Evolutionary conservation across 1,284 basidiomycete genomes (phyloP).

Genomic region (Microstroma glucosiphilum): DNA sequence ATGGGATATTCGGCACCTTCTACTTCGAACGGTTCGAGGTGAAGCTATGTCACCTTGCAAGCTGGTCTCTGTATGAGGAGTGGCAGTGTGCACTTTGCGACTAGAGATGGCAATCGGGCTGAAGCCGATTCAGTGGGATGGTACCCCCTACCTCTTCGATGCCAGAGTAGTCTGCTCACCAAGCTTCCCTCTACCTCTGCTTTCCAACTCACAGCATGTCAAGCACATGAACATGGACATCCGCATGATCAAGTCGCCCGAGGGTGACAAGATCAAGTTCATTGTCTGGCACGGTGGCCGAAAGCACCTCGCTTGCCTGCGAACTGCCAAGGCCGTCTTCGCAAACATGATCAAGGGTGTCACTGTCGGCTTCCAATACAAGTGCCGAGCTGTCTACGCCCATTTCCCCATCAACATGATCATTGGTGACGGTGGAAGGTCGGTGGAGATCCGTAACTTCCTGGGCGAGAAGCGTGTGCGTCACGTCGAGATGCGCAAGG

Average conservation of each 20-base stretch:
- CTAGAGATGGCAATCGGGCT: no score
- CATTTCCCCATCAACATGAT: conserved; percentile 99
- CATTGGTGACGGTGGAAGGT: conserved; percentile 71
- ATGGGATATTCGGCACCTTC: no score
- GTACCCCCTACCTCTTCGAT: no score
- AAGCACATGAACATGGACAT: conserved; percentile 52
- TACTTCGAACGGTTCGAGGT: no score
- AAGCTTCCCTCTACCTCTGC: neutral
- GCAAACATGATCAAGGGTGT: conserved; percentile 82
- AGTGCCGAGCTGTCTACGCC: conserved; percentile 81
- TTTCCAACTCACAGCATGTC: conserved; percentile 55
- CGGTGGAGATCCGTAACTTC: conserved; percentile 97
- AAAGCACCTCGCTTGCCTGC: conserved; percentile 96
- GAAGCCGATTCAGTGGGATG: no score
- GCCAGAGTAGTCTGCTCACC: no score
- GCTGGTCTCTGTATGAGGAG: no score
- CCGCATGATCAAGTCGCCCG: conserved; percentile 52
- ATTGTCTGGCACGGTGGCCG: conserved; percentile 96
- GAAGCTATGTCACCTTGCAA: no score
- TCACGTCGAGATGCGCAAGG: conserved; percentile 83
- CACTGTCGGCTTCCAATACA: conserved; percentile 98
- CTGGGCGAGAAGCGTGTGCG: conserved; percentile 87
- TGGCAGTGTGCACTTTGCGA: no score
- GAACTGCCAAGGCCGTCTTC: conserved; percentile 90
- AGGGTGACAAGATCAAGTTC: conserved; percentile 71